phyloP scores from a whole-genome alignment of 129 eudicot species.

The Pittosporum tobira region DNA sequence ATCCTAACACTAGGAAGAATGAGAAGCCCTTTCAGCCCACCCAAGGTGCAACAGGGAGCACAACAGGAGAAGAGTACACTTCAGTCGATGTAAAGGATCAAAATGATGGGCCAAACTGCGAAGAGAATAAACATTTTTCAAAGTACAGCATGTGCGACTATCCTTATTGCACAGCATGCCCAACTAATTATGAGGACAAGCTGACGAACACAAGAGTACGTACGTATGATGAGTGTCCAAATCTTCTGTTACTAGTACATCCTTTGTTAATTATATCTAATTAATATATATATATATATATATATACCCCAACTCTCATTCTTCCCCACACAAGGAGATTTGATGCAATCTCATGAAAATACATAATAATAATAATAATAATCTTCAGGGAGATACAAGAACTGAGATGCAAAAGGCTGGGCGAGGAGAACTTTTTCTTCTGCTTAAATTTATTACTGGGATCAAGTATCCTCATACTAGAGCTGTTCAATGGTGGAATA shows the following conservation, averaged over 20 bases:
- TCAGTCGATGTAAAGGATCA: conserved; percentile 16
- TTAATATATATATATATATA: too few species aligned
- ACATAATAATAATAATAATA: conserved; percentile 9
- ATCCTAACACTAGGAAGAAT: conserved; percentile 9
- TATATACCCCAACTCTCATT: neutral
- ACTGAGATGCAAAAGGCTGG: conserved; percentile 59
- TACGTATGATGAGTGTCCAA: conserved; percentile 52
- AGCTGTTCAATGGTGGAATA: conserved; percentile 64
- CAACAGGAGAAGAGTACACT: conserved; percentile 17
- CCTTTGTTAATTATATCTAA: too few species aligned
- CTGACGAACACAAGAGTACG: conserved; percentile 17
- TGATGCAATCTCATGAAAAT: too few species aligned
- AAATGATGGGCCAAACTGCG: conserved; percentile 18
- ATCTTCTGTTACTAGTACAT: too few species aligned
- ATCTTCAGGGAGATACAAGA: conserved; percentile 43
- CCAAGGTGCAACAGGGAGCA: conserved; percentile 12
- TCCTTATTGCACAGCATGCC: conserved; percentile 85
- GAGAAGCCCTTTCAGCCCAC: conserved; percentile 21
- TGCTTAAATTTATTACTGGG: conserved; percentile 38
- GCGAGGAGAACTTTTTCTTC: conserved; percentile 31
- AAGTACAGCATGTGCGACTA: conserved; percentile 75
- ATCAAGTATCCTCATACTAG: conserved; percentile 76
- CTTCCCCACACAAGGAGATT: too few species aligned
- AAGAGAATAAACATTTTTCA: conserved; percentile 47
- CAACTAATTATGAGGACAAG: conserved; percentile 32